Percentiles rank a stretch among this genome's conserved stretches.
Evolutionary conservation across 192 early-diverging fungal species (phyloP).

Genomic region (Backusella parvicylindrica): DNA sequence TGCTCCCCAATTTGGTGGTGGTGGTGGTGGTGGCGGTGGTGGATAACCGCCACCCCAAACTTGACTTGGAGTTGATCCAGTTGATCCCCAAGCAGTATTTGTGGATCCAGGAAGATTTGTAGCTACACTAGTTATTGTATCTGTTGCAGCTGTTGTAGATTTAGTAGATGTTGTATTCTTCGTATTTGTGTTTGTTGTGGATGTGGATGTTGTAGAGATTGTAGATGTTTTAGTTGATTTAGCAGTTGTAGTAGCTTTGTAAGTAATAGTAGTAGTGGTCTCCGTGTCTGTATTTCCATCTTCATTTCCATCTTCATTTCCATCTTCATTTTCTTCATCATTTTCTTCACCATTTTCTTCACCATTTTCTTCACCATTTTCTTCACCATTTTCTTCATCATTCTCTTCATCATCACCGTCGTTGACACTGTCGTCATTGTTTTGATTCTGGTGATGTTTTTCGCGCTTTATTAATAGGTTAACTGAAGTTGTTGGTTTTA

Average conservation of each 20-base stretch:
- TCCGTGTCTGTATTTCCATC: neutral
- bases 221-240: neutral
- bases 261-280: neutral
- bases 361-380: too few relatives aligned
- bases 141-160: neutral
- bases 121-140: neutral
- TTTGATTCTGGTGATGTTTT: neutral
- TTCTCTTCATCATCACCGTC: neutral
- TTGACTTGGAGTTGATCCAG: neutral
- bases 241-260: neutral
- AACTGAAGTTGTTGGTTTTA: neutral
- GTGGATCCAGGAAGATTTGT: neutral
- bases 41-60: neutral
- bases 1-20: neutral
- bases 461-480: neutral
- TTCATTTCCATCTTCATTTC: neutral
- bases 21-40: neutral
- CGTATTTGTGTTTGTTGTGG: too few relatives aligned
- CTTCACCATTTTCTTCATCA: neutral
- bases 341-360: neutral
- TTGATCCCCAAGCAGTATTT: neutral
- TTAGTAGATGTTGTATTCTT: too few relatives aligned
- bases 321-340: neutral
- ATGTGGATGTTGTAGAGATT: too few relatives aligned
- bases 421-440: too few relatives aligned